Conservation (phyloP, 2,329 filamentous ascomycete species). For the Fusarium sp. region DNA sequence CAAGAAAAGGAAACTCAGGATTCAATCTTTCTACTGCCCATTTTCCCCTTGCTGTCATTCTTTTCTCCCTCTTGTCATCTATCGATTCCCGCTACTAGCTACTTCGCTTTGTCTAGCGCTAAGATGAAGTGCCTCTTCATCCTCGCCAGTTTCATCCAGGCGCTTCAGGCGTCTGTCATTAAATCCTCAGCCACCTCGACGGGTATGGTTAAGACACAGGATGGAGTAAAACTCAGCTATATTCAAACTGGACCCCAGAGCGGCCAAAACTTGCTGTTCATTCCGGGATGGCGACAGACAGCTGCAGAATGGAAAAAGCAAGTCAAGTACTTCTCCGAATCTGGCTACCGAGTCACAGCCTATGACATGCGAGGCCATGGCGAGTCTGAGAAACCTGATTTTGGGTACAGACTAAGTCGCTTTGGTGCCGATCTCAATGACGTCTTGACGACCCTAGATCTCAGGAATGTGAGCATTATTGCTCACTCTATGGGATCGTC, state of each 20-base stretch:
- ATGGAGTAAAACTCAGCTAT: constrained; percentile 50
- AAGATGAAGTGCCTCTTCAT: neutral
- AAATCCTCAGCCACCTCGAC: neutral
- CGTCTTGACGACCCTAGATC: neutral
- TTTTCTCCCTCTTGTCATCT: too few species aligned
- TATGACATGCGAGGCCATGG: constrained; percentile 7
- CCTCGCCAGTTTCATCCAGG: constrained; percentile 1
- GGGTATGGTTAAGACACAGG: constrained; percentile 31
- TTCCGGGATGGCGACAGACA: neutral
- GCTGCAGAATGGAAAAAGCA: constrained; percentile 1
- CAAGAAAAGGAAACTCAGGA: too few species aligned
- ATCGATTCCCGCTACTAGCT: too few species aligned
- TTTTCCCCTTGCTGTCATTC: too few species aligned
- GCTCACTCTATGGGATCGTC: constrained; percentile 6
- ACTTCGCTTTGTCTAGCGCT: too few species aligned
- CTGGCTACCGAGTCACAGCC: neutral
- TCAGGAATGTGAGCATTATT: neutral
- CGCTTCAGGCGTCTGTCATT: neutral
- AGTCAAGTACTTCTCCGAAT: neutral
- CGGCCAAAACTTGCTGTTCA: constrained; percentile 37
- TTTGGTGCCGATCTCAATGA: constrained; percentile 1
- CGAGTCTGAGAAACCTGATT: neutral
- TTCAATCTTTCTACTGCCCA: too few species aligned
- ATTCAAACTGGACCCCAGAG: constrained; percentile 44
- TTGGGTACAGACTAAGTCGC: neutral